phyloP scores from a whole-genome alignment of 208 protist species.

The Jaenimonas drosophilae region DNA sequence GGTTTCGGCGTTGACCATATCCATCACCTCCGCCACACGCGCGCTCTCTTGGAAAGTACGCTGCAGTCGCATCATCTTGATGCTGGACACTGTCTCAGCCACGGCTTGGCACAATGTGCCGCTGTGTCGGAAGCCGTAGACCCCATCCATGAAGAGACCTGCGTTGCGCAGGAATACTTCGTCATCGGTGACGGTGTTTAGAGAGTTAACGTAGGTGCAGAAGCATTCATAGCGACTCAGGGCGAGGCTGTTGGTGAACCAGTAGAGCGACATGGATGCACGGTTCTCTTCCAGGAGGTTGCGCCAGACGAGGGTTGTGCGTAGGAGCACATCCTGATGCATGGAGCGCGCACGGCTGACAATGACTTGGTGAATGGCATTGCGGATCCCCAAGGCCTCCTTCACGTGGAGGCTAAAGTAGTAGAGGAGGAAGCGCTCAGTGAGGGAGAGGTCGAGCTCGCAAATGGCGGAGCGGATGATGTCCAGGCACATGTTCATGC shows the following conservation, averaged over 20 bases:
- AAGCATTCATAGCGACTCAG: conserved; percentile 2
- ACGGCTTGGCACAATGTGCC: neutral
- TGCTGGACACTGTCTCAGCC: conserved; percentile 4
- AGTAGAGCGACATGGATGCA: conserved; percentile 6
- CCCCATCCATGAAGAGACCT: conserved; percentile 2
- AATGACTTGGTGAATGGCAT: conserved; percentile 3
- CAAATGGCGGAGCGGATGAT: conserved; percentile 4
- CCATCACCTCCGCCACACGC: neutral
- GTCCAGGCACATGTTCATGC: conserved; percentile 10
- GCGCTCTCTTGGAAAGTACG: conserved; percentile 4
- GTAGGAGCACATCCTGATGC: conserved; percentile 5
- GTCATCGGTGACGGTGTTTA: conserved; percentile 5
- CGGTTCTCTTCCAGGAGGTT: conserved; percentile 9
- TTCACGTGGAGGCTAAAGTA: conserved; percentile 7
- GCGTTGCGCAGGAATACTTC: conserved; percentile 6
- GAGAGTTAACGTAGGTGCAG: neutral
- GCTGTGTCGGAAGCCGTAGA: conserved; percentile 3
- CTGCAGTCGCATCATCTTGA: conserved; percentile 7
- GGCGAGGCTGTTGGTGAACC: conserved; percentile 8
- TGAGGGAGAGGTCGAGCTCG: conserved; percentile 3
- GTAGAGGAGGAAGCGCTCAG: conserved; percentile 8
- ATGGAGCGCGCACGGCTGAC: neutral
- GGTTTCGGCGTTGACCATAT: neutral
- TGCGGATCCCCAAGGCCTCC: conserved; percentile 6
- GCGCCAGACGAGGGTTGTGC: conserved; percentile 8